phyloP scores from a whole-genome alignment of 306 rosid genomes.

The Casuarina cunninghamiana region DNA sequence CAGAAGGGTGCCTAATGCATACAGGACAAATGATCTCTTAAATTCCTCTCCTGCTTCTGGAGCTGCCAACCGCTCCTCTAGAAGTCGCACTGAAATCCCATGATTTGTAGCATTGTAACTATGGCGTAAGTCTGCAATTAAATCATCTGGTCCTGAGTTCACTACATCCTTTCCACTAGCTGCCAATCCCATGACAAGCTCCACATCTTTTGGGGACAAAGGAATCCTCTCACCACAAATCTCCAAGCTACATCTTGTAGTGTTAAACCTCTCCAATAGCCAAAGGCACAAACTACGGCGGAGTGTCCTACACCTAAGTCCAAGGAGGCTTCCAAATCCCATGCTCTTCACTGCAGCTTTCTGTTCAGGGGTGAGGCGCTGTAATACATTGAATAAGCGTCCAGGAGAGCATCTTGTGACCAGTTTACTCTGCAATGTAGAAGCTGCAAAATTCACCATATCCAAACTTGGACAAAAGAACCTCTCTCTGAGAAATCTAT shows the following conservation, averaged over 20 bases:
- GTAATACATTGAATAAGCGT: conserved; percentile 43
- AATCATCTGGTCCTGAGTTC: conserved; percentile 47
- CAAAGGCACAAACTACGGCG: conserved; percentile 50
- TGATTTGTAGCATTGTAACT: conserved; percentile 40
- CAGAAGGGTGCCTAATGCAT: conserved; percentile 43
- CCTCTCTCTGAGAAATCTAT: not conserved
- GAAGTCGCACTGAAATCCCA: conserved; percentile 42
- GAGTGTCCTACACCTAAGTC: conserved; percentile 41
- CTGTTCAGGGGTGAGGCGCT: conserved; percentile 36
- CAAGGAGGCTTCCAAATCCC: conserved; percentile 47
- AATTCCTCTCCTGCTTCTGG: conserved; percentile 46
- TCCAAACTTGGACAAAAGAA: conserved; percentile 11
- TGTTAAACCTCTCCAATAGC: conserved; percentile 44
- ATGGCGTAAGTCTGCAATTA: conserved; percentile 31
- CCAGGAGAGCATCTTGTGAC: conserved; percentile 48
- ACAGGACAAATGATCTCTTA: conserved; percentile 41
- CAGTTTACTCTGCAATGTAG: conserved; percentile 34
- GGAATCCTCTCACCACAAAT: conserved; percentile 32
- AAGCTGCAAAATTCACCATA: conserved; percentile 14
- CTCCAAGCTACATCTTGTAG: conserved; percentile 33
- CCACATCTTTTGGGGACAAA: conserved; percentile 40
- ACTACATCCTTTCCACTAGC: conserved; percentile 48
- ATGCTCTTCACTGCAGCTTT: conserved; percentile 37
- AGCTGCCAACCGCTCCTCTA: conserved; percentile 39
- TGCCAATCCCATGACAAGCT: conserved; percentile 45